These are phyloP conservation scores for Ceratocystis cacaofunesta DNA, from an alignment of 2,329 filamentous ascomycete genomes.

Conservation along the genomic window DNA sequence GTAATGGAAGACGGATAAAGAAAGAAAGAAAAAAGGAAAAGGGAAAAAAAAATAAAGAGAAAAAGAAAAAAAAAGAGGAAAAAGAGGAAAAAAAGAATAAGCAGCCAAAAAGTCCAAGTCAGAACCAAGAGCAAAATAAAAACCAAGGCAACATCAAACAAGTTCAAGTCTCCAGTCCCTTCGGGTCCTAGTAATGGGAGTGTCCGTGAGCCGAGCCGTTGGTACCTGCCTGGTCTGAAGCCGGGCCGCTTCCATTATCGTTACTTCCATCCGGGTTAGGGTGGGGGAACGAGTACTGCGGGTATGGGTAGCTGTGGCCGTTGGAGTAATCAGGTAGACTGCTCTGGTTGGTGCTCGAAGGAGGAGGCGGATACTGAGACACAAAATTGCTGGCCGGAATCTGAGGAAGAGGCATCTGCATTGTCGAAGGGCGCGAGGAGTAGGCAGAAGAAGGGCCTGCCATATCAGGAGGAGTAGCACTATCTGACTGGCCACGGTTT, in stretches of 20 bases:
- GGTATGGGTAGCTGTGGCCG: constrained; percentile 41
- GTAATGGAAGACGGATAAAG: not conserved
- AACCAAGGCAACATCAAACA: not conserved
- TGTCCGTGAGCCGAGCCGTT: constrained; percentile 46
- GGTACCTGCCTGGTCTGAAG: constrained; percentile 34
- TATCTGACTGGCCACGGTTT: not conserved
- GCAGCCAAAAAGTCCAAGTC: not conserved
- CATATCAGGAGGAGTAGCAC: constrained; percentile 3
- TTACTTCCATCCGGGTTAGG: not conserved
- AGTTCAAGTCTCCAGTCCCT: not conserved
- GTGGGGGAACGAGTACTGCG: constrained; percentile 21
- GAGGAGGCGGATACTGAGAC: constrained; percentile 10
- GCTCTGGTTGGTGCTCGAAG: constrained; percentile 34
- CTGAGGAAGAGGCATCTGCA: constrained; percentile 13
- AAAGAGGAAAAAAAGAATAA: no score
- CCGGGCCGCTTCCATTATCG: not conserved
- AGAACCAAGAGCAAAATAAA: not conserved
- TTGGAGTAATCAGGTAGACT: constrained; percentile 37
- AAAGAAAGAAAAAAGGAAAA: not conserved
- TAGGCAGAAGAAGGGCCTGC: not conserved
- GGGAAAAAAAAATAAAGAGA: not conserved
- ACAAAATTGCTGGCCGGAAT: not conserved
- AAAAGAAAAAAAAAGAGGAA: not conserved
- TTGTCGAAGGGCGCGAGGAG: not conserved
- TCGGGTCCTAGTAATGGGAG: not conserved